A percentile compares a stretch with the other conserved stretches of the same genome.
Conservation (phyloP, 2,329 filamentous ascomycete species). For the Cercospora sesami region DNA sequence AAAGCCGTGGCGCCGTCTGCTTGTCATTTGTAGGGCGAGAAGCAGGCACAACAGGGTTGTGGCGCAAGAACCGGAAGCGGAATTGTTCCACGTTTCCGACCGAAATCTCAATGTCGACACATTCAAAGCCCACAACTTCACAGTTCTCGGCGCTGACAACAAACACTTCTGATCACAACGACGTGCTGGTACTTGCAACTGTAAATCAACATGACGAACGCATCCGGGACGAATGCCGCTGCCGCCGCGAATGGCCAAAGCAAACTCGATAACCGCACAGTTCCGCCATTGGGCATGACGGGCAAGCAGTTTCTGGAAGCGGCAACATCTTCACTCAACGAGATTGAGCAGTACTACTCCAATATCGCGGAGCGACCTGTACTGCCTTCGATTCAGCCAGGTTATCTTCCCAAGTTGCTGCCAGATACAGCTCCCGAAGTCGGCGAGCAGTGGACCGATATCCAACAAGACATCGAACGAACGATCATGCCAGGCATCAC, state of each 20-base stretch:
- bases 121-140: background rate
- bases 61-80: background rate
- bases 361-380: constrained; percentile 69
- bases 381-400: constrained; percentile 74
- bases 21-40: background rate
- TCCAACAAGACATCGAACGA: constrained; percentile 77
- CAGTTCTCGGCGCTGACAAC: background rate
- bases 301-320: constrained; percentile 74
- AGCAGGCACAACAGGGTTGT: background rate
- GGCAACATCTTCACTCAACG: constrained; percentile 75
- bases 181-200: background rate
- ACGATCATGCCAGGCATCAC: constrained; percentile 92
- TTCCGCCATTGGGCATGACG: constrained; percentile 63
- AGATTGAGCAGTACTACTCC: constrained; percentile 84
- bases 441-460: constrained; percentile 73
- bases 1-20: background rate
- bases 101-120: background rate
- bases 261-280: constrained; percentile 29
- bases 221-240: constrained; percentile 12
- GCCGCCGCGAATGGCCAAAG: constrained; percentile 6
- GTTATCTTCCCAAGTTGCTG: constrained; percentile 79
- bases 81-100: constrained; percentile 6
- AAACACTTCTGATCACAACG: background rate
- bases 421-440: constrained; percentile 64
- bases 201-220: constrained; percentile 1